Base-by-base conservation (phyloP, 1,139 yeast genomes). In the Suhomyces wounanorum region DNA sequence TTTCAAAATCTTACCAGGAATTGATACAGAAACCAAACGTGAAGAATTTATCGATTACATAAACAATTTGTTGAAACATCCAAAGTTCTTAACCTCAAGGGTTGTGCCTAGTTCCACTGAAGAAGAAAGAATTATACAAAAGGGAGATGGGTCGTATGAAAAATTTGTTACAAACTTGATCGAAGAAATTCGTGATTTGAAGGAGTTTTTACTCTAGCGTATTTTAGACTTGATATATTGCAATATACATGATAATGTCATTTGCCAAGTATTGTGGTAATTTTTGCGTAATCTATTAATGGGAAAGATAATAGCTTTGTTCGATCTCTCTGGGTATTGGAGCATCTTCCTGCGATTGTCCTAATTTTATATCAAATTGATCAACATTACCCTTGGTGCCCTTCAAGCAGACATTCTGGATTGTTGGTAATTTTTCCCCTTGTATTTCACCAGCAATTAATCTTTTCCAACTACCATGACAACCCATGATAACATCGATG, bases 61-160 rank as follows among this genome's bases (percentile, higher is more conserved):
- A 55, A 84, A 81, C 49, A 87, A 89, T 59, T 75, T 91, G 48
- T 74, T 90, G 55, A 85, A 92, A 40, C 97, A 92, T 67, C 96
- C 96, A 14, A 89, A 89, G 65, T 91, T 84, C 57, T 72, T 92
- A 54, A 80, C 88, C 6, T 81, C 95, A 6, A 73, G 95, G 53
- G 77, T 89, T 2, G 75, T 79, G 2, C 82, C 92, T 1, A 79
- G 87, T 13, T 79, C 84, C 3, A 51, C 73, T 1, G 95, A 87
- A 50, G 95, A 89, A 59, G 87, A 83, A 57, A 72, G 77, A 43
- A 58, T 81, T 14, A 68, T 84, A 67, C 68, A 73, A 60, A 58
- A 57, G 47, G 81, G 79, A 4, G 86, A 77, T 2, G 72, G 73
- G 47, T 60, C 66, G 2, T 64, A 60, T 48, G 70, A 65, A 1